These are phyloP conservation scores for Trichomonascus vanleenenianus DNA, from an alignment of 805 yeast genomes.

Conservation along the genomic window DNA sequence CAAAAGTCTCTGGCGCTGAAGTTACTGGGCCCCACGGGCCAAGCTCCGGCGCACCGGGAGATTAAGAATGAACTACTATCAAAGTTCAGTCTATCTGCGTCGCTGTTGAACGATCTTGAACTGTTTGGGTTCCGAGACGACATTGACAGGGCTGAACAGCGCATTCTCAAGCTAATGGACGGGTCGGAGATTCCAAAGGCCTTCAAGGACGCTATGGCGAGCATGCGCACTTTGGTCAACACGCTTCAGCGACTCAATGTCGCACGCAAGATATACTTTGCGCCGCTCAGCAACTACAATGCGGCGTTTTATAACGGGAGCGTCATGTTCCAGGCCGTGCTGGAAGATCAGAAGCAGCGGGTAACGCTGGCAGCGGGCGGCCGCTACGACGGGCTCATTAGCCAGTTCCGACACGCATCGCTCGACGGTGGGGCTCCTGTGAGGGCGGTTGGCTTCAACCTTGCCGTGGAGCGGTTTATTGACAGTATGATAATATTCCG, in stretches of 20 bases:
- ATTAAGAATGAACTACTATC: conserved; percentile 46
- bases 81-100: conserved; percentile 70
- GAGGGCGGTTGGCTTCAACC: conserved; percentile 80
- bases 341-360: conserved; percentile 39
- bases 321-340: conserved; percentile 80
- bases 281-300: conserved; percentile 82
- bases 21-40: conserved; percentile 68
- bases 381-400: conserved; percentile 70
- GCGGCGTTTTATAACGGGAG: conserved; percentile 72
- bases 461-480: conserved; percentile 64
- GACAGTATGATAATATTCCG: conserved; percentile 35
- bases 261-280: conserved; percentile 47
- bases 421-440: conserved; percentile 29
- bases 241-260: conserved; percentile 55
- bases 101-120: conserved; percentile 73
- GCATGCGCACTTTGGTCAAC: conserved; percentile 51
- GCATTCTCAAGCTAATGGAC: conserved; percentile 61
- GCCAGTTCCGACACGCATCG: conserved; percentile 54
- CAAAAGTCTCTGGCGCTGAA: conserved; percentile 63
- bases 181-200: conserved; percentile 58
- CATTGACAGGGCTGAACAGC: conserved; percentile 52
- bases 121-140: conserved; percentile 70
- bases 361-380: conserved; percentile 83
- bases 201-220: conserved; percentile 54
- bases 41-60: conserved; percentile 56